Percentiles rank a stretch among this genome's conserved stretches.
Conservation (phyloP, 2,329 filamentous ascomycete genomes). For the Phoma sp. region DNA sequence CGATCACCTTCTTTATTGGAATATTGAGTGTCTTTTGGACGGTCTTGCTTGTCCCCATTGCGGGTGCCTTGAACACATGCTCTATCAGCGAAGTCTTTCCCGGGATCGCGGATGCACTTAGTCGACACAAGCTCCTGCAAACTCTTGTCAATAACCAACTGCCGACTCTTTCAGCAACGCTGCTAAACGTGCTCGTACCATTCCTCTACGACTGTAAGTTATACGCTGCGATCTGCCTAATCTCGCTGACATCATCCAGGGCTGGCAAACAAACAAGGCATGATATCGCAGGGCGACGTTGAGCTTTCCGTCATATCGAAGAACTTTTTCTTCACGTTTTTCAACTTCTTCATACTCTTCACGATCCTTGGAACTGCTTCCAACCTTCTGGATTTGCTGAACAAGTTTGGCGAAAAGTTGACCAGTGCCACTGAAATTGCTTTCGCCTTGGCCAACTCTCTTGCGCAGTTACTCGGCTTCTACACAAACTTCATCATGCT, state of each 20-base stretch:
- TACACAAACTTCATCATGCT: slow-evolving; percentile 95
- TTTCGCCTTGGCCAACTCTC: slow-evolving; percentile 73
- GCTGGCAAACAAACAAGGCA: slow-evolving; percentile 88
- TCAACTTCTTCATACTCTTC: slow-evolving; percentile 97
- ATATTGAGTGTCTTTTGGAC: slow-evolving; percentile 89
- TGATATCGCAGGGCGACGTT: slow-evolving; percentile 92
- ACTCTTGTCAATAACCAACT: slow-evolving; percentile 86
- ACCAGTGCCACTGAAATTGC: slow-evolving; percentile 82
- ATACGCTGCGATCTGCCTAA: background rate
- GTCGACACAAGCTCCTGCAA: slow-evolving; percentile 71
- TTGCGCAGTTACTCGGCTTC: slow-evolving; percentile 78
- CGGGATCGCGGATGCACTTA: slow-evolving; percentile 69
- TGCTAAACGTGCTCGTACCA: slow-evolving; percentile 88
- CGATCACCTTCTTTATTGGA: slow-evolving; percentile 81
- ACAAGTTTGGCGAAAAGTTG: slow-evolving; percentile 72
- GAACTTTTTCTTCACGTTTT: slow-evolving; percentile 99
- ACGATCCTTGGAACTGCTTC: slow-evolving; percentile 83
- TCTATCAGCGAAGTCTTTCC: slow-evolving; percentile 78
- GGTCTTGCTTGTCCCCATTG: slow-evolving; percentile 78
- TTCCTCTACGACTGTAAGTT: slow-evolving; percentile 86
- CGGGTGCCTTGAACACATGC: slow-evolving; percentile 79
- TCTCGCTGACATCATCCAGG: slow-evolving; percentile 46
- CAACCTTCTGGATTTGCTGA: slow-evolving; percentile 71
- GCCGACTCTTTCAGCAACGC: slow-evolving; percentile 82
- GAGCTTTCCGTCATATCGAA: slow-evolving; percentile 96